Evolutionary conservation across 345 rosid species (phyloP), one percentile per base, ranked within the genome.

Genomic region (Syzygium oleosum): DNA sequence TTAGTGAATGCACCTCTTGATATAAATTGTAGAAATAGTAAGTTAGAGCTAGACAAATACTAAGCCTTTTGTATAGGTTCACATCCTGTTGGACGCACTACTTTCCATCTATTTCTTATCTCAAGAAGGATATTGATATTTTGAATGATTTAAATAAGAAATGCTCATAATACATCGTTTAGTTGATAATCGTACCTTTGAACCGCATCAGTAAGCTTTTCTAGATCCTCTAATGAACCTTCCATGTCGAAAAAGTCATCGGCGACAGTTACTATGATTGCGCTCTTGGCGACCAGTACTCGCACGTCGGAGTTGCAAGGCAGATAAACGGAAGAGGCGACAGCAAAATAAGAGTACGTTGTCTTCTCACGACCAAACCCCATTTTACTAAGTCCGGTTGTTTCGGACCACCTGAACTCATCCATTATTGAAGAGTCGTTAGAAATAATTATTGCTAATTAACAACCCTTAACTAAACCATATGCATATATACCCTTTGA

Each of bases 301-400:
- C 96, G 79, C 19, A 88, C 12, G 34, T 84, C 87, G 17, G 92
- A 93, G 85, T 90, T 88, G 43, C 84, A 87, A 29, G 94, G 93
- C 85, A 94, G 68, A 4, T 92, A 85, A 86, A 88, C 84, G 85
- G 90, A 46, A 4, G 94, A 54, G 27, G 91, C 85, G 19, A 85
- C 12, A 19, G 97, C 95, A 78, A 94, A 95, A 91, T 95, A 95
- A 55, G 92, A 91, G 84, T 95, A 94, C 13, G 87, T 84, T 21
- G 96, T 92, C 88, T 92, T 94, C 89, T 95, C 98, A 78, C 95
- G 87, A 27, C 94, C 94, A 85, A 95, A 94, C 56, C 97, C 95
- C 89, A 94, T 92, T 12, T 94, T 90, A 51, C 29, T 54, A 27
- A 95, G 94, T 38, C 96, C 94, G 87, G 59, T 90, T 15, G 51